These are phyloP conservation scores for Termitomyces sp. DNA, from an alignment of 768 basidiomycete genomes.

Conservation along the genomic window DNA sequence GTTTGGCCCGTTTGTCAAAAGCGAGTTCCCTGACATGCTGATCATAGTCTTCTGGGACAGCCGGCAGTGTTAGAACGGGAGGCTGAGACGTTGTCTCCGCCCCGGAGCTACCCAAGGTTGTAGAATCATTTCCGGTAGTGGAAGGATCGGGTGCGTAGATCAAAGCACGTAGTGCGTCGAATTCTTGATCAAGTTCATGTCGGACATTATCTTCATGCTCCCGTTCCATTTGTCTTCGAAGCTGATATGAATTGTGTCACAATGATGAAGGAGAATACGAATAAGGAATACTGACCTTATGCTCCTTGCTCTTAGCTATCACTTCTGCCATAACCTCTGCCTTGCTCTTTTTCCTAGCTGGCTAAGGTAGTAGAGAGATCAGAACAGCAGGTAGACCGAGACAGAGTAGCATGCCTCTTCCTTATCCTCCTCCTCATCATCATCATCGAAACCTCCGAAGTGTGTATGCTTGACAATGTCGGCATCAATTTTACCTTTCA, in stretches of 20 bases:
- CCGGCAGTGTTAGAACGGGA: constrained; percentile 17
- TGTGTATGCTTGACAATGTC: constrained; percentile 67
- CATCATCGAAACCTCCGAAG: constrained; percentile 86
- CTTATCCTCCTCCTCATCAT: constrained; percentile 49
- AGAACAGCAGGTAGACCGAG: not conserved
- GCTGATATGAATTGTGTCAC: constrained; percentile 35
- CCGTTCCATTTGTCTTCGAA: constrained; percentile 82
- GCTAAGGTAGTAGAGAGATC: constrained; percentile 36
- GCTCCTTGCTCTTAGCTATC: constrained; percentile 93
- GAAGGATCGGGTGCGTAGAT: constrained; percentile 58
- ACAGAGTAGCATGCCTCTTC: constrained; percentile 34
- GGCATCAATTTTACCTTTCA: constrained; percentile 61
- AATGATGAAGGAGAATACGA: not conserved
- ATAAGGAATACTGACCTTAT: constrained; percentile 63
- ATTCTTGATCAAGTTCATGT: constrained; percentile 84
- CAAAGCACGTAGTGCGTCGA: constrained; percentile 73
- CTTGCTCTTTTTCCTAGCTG: constrained; percentile 83
- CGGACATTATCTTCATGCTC: constrained; percentile 85
- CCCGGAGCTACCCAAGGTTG: constrained; percentile 24
- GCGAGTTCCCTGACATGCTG: constrained; percentile 88
- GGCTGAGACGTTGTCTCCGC: constrained; percentile 14
- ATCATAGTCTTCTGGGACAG: constrained; percentile 73
- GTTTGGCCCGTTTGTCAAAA: constrained; percentile 89
- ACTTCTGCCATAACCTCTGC: constrained; percentile 98
- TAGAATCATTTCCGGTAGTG: constrained; percentile 32